Base-by-base conservation (phyloP, 2,329 filamentous ascomycete genomes). In the Neonectria ditissima region DNA sequence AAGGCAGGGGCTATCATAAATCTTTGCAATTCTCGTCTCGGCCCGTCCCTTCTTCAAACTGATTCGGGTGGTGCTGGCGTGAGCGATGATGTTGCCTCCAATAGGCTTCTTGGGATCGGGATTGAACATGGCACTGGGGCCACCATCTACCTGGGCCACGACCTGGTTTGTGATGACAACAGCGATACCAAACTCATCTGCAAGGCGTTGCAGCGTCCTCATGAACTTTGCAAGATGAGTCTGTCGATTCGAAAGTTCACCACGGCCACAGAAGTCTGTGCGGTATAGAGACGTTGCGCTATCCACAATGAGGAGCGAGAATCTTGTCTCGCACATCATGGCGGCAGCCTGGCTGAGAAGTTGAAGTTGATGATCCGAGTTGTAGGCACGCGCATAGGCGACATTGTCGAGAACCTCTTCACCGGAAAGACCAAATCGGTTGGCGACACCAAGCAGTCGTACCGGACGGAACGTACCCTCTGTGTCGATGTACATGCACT, bases 321-420 rank as follows among this genome's bases (percentile, higher is more conserved):
- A 99, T 4, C 96, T 90, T 0, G 96, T 99, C 82, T 99, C 97
- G 62, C 94, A 97, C 97, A 99, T 99, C 96, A 99, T 99, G 66
- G 94, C 90, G 2, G 96, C 92, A 4, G 96, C 97, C 79, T 98
- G 95, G 74, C 96, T 96, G 66, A 99, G 89, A 8, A 99, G 86
- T 77, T 97, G 93, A 54, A 99, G 87, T 79, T 99, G 96, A 79
- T 99, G 96, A 70, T 99, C 96, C 0, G 95, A 98, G 78, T 99
- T 99, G 83, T 99, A 99, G 10, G 96, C 96, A 64, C 96, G 91
- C 53, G 97, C 97, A 78, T 99, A 99, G 3, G 97, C 97, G 60
- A 99, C 94, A 72, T 99, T 99, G 82, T 99, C 97, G 9, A 99
- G 86, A 0, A 99, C 96, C 78, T 99, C 97, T 80, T 99, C 96